These are phyloP conservation scores for Boletellus ananas DNA, from an alignment of 768 basidiomycete species.

Conservation along the genomic window DNA sequence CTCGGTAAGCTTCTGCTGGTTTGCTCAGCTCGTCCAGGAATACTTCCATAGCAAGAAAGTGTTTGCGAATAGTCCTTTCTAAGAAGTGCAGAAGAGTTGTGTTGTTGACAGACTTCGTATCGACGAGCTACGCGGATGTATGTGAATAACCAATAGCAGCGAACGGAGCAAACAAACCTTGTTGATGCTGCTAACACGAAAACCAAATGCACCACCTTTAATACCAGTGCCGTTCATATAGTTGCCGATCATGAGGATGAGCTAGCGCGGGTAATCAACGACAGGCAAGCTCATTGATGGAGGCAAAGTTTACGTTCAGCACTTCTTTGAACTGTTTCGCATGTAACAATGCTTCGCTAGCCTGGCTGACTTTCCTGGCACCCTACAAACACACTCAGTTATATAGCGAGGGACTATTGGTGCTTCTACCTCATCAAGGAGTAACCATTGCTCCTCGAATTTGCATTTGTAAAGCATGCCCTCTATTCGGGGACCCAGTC, in stretches of 20 bases:
- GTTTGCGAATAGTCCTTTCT: conserved; percentile 80
- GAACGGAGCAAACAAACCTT: conserved; percentile 49
- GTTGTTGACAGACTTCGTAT: conserved; percentile 94
- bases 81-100: conserved; percentile 94
- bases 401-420: not conserved
- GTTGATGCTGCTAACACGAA: conserved; percentile 96
- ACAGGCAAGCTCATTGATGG: not conserved
- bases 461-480: conserved; percentile 92
- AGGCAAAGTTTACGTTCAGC: conserved; percentile 58
- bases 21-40: conserved; percentile 88
- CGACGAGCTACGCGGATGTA: conserved; percentile 66
- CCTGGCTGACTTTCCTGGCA: conserved; percentile 75
- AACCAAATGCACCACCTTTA: conserved; percentile 96
- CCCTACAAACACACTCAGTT: conserved; percentile 45
- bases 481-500: conserved; percentile 81
- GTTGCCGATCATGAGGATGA: conserved; percentile 94
- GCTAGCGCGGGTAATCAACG: conserved; percentile 35
- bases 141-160: not conserved
- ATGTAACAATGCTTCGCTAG: conserved; percentile 71
- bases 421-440: conserved; percentile 69
- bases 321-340: conserved; percentile 90
- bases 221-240: conserved; percentile 97
- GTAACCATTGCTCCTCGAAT: conserved; percentile 80
- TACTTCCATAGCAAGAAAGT: conserved; percentile 82
- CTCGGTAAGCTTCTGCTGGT: conserved; percentile 90